A percentile compares a stretch with the other conserved stretches of the same genome.
These are phyloP conservation scores for Verticillium longisporum DNA, from an alignment of 2,329 filamentous ascomycete genomes.

Conservation along the genomic window DNA sequence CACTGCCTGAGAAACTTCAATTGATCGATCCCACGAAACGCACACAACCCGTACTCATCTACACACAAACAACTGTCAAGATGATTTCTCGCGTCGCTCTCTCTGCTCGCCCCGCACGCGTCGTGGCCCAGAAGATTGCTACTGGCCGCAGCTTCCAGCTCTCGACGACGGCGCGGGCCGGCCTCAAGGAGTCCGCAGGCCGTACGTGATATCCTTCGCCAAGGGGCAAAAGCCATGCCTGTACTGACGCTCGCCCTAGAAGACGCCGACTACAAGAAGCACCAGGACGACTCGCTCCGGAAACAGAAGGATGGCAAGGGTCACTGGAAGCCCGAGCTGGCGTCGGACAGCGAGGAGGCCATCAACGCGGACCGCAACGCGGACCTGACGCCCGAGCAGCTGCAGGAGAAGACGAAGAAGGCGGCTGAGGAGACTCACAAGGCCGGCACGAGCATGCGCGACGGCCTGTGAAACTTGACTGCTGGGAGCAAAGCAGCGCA, in stretches of 20 bases:
- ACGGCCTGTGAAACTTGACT: not conserved
- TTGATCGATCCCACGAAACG: not conserved
- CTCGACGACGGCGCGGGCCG: conserved; percentile 19
- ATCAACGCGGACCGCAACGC: conserved; percentile 58
- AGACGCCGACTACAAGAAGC: conserved; percentile 41
- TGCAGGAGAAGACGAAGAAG: conserved; percentile 55
- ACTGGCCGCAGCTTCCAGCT: conserved; percentile 17
- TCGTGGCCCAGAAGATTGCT: conserved; percentile 11
- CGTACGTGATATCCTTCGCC: conserved; percentile 16
- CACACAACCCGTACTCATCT: not conserved
- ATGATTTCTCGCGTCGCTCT: conserved; percentile 24
- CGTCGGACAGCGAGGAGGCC: conserved; percentile 72
- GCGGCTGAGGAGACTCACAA: conserved; percentile 40
- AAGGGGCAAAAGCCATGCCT: too few species aligned
- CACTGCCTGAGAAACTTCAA: not conserved
- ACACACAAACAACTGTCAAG: conserved; percentile 6
- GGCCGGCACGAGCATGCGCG: conserved; percentile 34
- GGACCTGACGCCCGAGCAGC: conserved; percentile 32
- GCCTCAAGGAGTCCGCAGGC: conserved; percentile 29
- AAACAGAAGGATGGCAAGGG: conserved; percentile 66
- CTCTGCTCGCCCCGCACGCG: conserved; percentile 15
- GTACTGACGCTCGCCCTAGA: conserved; percentile 13
- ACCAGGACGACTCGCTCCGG: conserved; percentile 53
- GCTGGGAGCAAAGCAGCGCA: too few species aligned
- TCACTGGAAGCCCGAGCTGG: conserved; percentile 72